These are phyloP conservation scores for Solanum arcanum DNA, from an alignment of 257 asterid species.

Conservation along the genomic window DNA sequence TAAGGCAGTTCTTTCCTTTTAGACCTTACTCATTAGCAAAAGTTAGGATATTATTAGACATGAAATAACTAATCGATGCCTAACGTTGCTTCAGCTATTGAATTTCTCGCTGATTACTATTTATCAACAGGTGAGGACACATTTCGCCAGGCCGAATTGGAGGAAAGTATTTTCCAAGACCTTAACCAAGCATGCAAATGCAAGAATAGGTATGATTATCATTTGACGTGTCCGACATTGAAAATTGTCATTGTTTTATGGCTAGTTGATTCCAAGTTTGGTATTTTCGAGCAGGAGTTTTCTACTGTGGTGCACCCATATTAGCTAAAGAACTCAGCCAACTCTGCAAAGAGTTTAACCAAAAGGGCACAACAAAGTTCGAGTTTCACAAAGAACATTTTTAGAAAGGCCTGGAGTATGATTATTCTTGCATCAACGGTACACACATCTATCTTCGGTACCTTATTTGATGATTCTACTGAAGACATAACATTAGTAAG, in stretches of 20 bases:
- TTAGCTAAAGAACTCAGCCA: conserved; percentile 82
- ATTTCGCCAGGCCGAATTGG: conserved; percentile 97
- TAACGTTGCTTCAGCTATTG: neutral
- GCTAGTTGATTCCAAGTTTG: neutral
- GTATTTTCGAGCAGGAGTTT: conserved; percentile 52
- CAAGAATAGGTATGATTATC: conserved; percentile 56
- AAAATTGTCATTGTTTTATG: neutral
- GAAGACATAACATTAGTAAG: neutral
- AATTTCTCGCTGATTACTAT: neutral
- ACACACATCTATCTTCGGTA: neutral
- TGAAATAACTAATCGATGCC: neutral
- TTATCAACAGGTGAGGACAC: conserved; percentile 68
- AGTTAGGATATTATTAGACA: neutral
- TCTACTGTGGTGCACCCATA: conserved; percentile 83
- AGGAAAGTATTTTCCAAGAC: conserved; percentile 72
- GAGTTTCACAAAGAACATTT: conserved; percentile 96
- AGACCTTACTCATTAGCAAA: neutral
- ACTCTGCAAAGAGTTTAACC: conserved; percentile 74
- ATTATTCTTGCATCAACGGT: neutral
- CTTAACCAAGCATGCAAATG: conserved; percentile 85
- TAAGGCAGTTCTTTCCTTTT: neutral
- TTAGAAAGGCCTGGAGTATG: conserved; percentile 13
- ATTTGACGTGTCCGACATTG: neutral
- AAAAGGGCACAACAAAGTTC: conserved; percentile 81
- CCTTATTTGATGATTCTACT: neutral